These are phyloP conservation scores for Pseudogymnoascus sp. DNA, from an alignment of 2,329 filamentous ascomycete species.

Conservation along the genomic window DNA sequence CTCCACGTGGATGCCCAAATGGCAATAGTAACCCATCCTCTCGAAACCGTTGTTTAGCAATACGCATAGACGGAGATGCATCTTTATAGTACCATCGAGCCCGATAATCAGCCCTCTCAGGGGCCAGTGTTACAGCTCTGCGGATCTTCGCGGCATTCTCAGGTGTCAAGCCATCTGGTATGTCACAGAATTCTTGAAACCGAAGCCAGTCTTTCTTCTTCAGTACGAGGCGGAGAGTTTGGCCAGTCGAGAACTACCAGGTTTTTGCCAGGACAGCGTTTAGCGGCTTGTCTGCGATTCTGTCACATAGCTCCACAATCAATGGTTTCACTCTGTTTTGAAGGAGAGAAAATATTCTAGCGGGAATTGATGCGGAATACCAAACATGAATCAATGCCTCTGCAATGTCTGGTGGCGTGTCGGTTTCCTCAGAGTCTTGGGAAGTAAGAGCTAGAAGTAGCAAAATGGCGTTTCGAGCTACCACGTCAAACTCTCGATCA, in stretches of 20 bases:
- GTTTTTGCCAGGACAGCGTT: slow-evolving; percentile 12
- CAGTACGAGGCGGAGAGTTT: slow-evolving; percentile 12
- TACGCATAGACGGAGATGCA: slow-evolving; percentile 17
- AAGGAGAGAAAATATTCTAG: not conserved
- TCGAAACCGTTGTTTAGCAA: slow-evolving; percentile 27
- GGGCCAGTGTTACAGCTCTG: slow-evolving; percentile 11
- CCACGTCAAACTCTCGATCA: slow-evolving; percentile 18
- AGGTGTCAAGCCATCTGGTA: slow-evolving; percentile 10
- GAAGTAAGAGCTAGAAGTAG: slow-evolving; percentile 14
- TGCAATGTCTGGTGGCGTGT: not conserved
- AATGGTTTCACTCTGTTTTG: slow-evolving; percentile 10
- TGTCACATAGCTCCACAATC: slow-evolving; percentile 11
- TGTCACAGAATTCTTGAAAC: slow-evolving; percentile 10
- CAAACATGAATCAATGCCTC: slow-evolving; percentile 14
- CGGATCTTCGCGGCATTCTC: slow-evolving; percentile 10
- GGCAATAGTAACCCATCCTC: slow-evolving; percentile 35
- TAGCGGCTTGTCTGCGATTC: slow-evolving; percentile 8
- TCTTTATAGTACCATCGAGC: slow-evolving; percentile 11
- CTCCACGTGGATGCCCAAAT: slow-evolving; percentile 25
- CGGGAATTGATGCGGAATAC: slow-evolving; percentile 14
- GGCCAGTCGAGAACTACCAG: slow-evolving; percentile 11
- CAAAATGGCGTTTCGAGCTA: slow-evolving; percentile 17
- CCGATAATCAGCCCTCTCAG: slow-evolving; percentile 12
- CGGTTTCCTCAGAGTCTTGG: slow-evolving; percentile 1
- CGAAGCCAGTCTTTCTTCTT: slow-evolving; percentile 11